Percentiles rank a stretch among this genome's conserved stretches.
These are phyloP conservation scores for Polyrhizophydium stewartii DNA, from an alignment of 371 early-diverging fungal species.

Conservation along the genomic window DNA sequence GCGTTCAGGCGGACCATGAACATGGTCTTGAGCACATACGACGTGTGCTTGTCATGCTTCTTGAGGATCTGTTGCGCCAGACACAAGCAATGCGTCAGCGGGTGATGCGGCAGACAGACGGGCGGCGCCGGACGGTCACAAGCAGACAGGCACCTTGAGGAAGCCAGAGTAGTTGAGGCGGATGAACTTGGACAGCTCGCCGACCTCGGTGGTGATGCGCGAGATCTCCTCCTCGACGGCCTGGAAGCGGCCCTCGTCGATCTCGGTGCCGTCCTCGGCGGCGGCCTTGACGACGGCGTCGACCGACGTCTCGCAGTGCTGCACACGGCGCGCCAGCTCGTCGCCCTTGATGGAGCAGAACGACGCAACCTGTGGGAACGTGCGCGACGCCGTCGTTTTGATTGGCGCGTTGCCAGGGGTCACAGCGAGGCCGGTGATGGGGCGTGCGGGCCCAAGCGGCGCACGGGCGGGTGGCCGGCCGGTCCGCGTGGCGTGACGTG, in stretches of 20 bases:
- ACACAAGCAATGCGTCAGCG: too few relatives aligned
- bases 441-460: too few relatives aligned
- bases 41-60: conserved; percentile 95
- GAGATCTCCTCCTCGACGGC: conserved; percentile 72
- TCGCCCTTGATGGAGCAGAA: conserved; percentile 88
- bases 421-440: too few relatives aligned
- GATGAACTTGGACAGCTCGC: conserved; percentile 86
- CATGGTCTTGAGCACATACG: conserved; percentile 76
- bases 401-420: too few relatives aligned
- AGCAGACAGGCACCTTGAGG: conserved; percentile 57
- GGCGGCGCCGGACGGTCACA: too few relatives aligned
- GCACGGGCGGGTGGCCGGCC: too few relatives aligned
- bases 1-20: conserved; percentile 84
- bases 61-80: conserved; percentile 80
- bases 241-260: conserved; percentile 29
- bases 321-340: conserved; percentile 78
- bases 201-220: conserved; percentile 80
- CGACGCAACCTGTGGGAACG: conserved; percentile 66
- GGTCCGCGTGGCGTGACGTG: too few relatives aligned
- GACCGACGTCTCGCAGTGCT: conserved; percentile 68
- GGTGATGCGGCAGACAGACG: too few relatives aligned
- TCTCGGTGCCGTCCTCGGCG: conserved; percentile 40
- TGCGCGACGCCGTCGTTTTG: too few relatives aligned
- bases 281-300: conserved; percentile 60
- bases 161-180: conserved; percentile 96